Evolutionary conservation across 1,284 basidiomycete genomes (phyloP).

Genomic region (Ustilago shanxiensis): DNA sequence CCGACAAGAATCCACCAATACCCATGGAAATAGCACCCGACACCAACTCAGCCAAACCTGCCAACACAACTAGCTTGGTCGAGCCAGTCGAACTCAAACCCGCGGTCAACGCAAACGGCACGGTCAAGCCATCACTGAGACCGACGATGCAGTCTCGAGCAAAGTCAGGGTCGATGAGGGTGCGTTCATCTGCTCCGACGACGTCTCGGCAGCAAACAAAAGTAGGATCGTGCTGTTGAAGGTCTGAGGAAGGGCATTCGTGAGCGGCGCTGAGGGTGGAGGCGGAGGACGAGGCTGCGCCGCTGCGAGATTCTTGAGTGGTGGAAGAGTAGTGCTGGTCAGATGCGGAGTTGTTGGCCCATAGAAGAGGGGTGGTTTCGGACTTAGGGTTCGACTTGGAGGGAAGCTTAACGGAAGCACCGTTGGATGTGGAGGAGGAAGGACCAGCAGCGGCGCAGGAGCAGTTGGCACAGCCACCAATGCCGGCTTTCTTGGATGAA

Average conservation of each 20-base stretch:
- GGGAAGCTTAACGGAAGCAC: conserved; percentile 38
- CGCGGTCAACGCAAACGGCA: conserved; percentile 73
- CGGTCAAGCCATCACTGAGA: conserved; percentile 93
- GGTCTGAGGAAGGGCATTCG: conserved; percentile 30
- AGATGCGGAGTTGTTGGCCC: conserved; percentile 30
- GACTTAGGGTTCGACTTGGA: conserved; percentile 20
- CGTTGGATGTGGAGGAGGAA: conserved; percentile 12
- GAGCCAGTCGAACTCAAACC: conserved; percentile 91
- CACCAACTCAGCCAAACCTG: conserved; percentile 82
- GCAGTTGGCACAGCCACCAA: conserved; percentile 40
- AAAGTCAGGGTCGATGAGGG: conserved; percentile 83
- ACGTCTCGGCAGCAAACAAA: conserved; percentile 82
- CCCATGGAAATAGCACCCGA: conserved; percentile 82
- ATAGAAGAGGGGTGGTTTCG: conserved; percentile 52
- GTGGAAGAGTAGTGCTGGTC: conserved; percentile 26
- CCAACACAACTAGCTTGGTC: conserved; percentile 87
- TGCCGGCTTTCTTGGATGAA: conserved; percentile 26
- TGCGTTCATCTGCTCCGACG: conserved; percentile 79
- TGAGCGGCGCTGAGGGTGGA: conserved; percentile 32
- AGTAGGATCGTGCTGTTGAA: conserved; percentile 23
- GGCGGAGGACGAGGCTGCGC: conserved; percentile 33
- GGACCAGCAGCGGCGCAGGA: conserved; percentile 23
- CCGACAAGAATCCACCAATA: conserved; percentile 95
- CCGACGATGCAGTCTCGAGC: conserved; percentile 88
- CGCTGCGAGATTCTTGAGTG: conserved; percentile 7